Base-by-base conservation (phyloP, 78 protist species). In the Protostelium mycophagum region DNA sequence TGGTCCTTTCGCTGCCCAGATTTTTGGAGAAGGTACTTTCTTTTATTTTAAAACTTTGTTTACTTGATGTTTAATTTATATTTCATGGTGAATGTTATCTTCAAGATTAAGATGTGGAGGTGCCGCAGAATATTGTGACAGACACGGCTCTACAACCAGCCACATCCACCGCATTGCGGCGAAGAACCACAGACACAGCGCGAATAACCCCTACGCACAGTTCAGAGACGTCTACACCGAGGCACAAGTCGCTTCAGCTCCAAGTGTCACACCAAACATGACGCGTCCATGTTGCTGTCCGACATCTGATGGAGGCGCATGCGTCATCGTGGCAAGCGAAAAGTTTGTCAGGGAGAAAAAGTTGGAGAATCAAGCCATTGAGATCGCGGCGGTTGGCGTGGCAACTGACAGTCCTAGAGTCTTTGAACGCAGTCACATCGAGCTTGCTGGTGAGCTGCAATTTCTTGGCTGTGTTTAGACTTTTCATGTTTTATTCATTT, bases 111-210 rank as follows among this genome's bases (percentile, higher is more conserved):
- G 73, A 51, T 5, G 16, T 5, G 16, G 31, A 51, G 73, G 73
- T 51, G 73, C 73, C 16, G 73, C 73, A 25, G 73, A 51, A 16
- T 51, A 51, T 16, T 51, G 73, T 16, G 73, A 51, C 73, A 51
- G 16, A 16, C 16, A 51, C 73, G 89, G 89, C 28, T n/a, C 89
- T 5, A 90, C 88, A 1, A 28, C 0, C 34, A 35, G 0, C 5
- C 92, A 90, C 89, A 73, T 90, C 86, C 86, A 88, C 85, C 86
- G 87, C 86, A 88, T 91, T 9, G 93, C 88, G 0, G 25, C 25
- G 38, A 91, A 91, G 86, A 91, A 91, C 90, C 93, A 91, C 93
- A 51, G 63, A 87, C 93, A 91, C 88, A 36, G 84, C 88, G 88
- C 85, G 36, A 5, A 83, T 90, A 91, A 91, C 90, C 88, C 90